Evolutionary conservation across 129 eudicot species (phyloP), one percentile per base, ranked within the genome.

Genomic region (Arctium minus): DNA sequence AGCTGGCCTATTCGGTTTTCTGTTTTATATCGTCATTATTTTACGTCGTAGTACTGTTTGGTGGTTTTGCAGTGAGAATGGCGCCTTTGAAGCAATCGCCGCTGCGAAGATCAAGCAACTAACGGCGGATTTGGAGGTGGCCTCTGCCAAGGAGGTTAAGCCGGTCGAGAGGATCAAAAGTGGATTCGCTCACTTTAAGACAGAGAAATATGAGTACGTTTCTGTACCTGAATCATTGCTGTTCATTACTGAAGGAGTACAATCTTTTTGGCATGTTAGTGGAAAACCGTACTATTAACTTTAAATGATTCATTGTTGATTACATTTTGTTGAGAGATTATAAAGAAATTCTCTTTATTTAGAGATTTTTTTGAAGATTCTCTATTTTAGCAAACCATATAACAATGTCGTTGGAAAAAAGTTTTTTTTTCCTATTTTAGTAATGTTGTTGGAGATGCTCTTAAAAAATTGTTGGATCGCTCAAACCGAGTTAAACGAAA

Each of bases 141-240:
- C 82, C 15, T 64, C 86, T 6, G 81, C 73, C 31, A 84, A 81
- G 32, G 50, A 17, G 68, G 86, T 82, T 56, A 85, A 89, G 85
- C 89, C 97, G 80, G 83, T 78, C 2, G 82, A 90, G 74, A 85
- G 88, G 86, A 86, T 94, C 83, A 84, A 85, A 76, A 64, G 90
- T 77, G 98, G 98, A 18, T 94, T 94, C 71, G 50, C 81, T n/a
- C 89, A 80, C 11, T 94, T 94, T 75, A 94, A 90, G 89, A 87
- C 77, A 4, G 91, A 89, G 76, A 94, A 90, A 84, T 94, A 82
- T 50, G 89, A 86, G 98, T 94, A 79, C 68, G 97, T 87, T 72
- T 67, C 38, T 70, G 30, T 15, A 12, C 46, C 29, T 18, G 18
- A 39, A 35, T 35, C 70, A 37, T 70, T 64, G 76, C 44, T 27